Conservation (phyloP, 1,284 basidiomycete genomes). For the Mycena citricolor region DNA sequence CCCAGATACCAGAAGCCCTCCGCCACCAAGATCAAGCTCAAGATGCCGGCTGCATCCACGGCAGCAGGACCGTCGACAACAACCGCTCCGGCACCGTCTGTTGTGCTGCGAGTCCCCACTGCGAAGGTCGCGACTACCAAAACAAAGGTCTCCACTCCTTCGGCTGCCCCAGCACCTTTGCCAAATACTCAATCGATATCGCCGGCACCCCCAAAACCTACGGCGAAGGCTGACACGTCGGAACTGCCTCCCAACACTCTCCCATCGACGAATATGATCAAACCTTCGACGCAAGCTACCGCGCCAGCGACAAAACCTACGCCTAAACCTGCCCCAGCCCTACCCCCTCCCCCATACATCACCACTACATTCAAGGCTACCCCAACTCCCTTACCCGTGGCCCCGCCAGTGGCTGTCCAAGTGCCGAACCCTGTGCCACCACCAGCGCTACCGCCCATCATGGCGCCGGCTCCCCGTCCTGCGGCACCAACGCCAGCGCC, state of each 20-base stretch:
- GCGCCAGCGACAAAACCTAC: too few relatives aligned
- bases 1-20: slow-evolving; percentile 58
- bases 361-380: slow-evolving; percentile 2
- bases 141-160: slow-evolving; percentile 18
- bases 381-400: slow-evolving; percentile 13
- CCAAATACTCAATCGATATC: too few relatives aligned
- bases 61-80: slow-evolving; percentile 26
- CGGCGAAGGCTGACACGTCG: slow-evolving; percentile 7
- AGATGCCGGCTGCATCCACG: slow-evolving; percentile 45
- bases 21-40: slow-evolving; percentile 65
- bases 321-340: slow-evolving; percentile 3
- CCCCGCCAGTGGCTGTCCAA: too few relatives aligned
- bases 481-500: slow-evolving; percentile 25
- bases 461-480: slow-evolving; percentile 25
- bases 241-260: slow-evolving; percentile 15
- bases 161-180: slow-evolving; percentile 14
- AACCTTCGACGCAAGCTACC: slow-evolving; percentile 5
- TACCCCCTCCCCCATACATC: background rate
- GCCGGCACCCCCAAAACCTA: slow-evolving; percentile 15
- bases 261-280: slow-evolving; percentile 17
- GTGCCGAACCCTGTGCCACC: slow-evolving; percentile 22
- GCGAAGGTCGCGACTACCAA: too few relatives aligned
- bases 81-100: slow-evolving; percentile 12
- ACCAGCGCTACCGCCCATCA: slow-evolving; percentile 21
- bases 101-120: slow-evolving; percentile 34